Evolutionary conservation across 495 filamentous ascomycete genomes (phyloP).

Genomic region (Parathielavia hyrcaniae): DNA sequence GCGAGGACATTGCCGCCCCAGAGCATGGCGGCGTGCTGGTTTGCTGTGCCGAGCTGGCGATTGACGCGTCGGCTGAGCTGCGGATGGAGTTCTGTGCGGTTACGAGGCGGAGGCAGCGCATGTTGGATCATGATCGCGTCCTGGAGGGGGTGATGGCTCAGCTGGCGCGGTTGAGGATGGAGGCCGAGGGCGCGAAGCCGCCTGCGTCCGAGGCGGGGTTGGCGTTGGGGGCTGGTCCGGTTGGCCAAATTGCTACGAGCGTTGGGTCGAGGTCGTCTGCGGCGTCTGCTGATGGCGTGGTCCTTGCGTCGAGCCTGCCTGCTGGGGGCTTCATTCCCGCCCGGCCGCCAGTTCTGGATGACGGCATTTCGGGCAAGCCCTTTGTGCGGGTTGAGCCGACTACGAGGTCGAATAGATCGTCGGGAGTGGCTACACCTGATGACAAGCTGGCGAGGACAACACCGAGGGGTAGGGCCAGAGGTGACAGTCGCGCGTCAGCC

Average conservation of each 20-base stretch:
- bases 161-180: constrained; percentile 24
- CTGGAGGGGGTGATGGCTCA: constrained; percentile 41
- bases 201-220: constrained; percentile 8
- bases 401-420: constrained; percentile 13
- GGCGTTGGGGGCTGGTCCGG: constrained; percentile 19
- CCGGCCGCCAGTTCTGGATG: constrained; percentile 33
- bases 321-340: constrained; percentile 16
- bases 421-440: constrained; percentile 19
- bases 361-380: constrained; percentile 44
- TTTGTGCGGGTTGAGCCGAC: constrained; percentile 38
- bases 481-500: constrained; percentile 15
- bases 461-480: constrained; percentile 12
- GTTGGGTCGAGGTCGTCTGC: constrained; percentile 8
- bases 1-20: background rate
- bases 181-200: constrained; percentile 8
- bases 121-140: constrained; percentile 37
- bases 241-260: constrained; percentile 8
- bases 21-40: constrained; percentile 18
- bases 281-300: constrained; percentile 9
- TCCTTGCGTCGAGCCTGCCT: constrained; percentile 11
- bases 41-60: constrained; percentile 40
- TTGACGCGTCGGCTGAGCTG: constrained; percentile 42
- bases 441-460: constrained; percentile 13
- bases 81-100: constrained; percentile 42
- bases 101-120: constrained; percentile 33